Evolutionary conservation across 139 green algal species (phyloP).

Genomic region (Trebouxia sp.): DNA sequence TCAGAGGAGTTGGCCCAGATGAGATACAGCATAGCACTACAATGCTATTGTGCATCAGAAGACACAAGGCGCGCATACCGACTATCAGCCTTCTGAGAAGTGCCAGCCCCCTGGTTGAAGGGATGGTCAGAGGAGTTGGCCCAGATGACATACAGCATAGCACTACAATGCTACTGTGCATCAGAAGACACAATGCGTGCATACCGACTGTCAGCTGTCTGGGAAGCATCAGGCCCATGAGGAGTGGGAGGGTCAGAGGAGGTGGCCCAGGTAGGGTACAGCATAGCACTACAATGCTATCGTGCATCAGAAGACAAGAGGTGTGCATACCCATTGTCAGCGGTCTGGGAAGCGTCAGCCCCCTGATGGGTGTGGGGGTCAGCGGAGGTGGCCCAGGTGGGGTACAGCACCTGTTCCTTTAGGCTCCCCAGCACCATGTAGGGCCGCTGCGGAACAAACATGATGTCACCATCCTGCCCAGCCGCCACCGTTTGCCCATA

Average conservation of each 20-base stretch:
- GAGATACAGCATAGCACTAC: too few relatives aligned
- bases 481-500: slow-evolving; percentile 33
- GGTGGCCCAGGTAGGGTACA: slow-evolving; percentile 74
- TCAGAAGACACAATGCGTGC: too few relatives aligned
- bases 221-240: not conserved
- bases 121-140: too few relatives aligned
- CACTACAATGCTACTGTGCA: too few relatives aligned
- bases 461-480: slow-evolving; percentile 40
- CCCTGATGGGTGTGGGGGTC: not conserved
- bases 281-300: too few relatives aligned
- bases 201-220: not conserved
- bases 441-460: slow-evolving; percentile 93
- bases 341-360: too few relatives aligned
- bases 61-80: too few relatives aligned
- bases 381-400: slow-evolving; percentile 54
- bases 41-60: too few relatives aligned
- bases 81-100: not conserved
- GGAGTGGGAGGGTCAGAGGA: too few relatives aligned
- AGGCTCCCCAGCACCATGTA: slow-evolving; percentile 96
- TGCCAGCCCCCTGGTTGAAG: not conserved
- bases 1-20: too few relatives aligned
- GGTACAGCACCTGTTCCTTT: slow-evolving; percentile 89
- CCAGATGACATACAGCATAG: slow-evolving; percentile 77
- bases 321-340: too few relatives aligned
- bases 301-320: too few relatives aligned